A percentile compares a stretch with the other conserved stretches of the same genome.
phyloP scores from a whole-genome alignment of 2,329 filamentous ascomycete genomes.

The Hypoxylon sp. region DNA sequence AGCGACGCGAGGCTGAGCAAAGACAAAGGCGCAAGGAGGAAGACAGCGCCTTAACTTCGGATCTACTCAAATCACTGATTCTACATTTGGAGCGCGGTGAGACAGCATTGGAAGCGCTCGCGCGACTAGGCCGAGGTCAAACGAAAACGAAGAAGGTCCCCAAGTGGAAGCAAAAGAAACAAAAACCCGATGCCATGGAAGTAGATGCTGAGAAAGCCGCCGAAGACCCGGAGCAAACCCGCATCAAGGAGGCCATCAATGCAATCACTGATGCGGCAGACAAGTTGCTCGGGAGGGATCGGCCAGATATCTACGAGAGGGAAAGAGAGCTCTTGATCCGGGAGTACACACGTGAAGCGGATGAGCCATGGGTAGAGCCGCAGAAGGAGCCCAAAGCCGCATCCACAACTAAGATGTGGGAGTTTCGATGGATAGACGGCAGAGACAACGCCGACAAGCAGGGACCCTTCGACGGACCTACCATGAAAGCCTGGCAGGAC shows the following conservation, averaged over 20 bases:
- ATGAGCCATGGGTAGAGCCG: conserved; percentile 83
- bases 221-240: conserved; percentile 77
- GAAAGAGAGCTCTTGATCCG: conserved; percentile 87
- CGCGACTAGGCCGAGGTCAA: conserved; percentile 80
- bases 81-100: conserved; percentile 82
- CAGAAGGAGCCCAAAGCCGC: conserved; percentile 50
- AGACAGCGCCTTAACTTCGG: conserved; percentile 80
- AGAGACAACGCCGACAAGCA: conserved; percentile 84
- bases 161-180: conserved; percentile 80
- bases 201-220: conserved; percentile 70
- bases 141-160: conserved; percentile 67
- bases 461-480: conserved; percentile 86
- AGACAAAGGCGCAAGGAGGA: conserved; percentile 79
- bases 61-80: conserved; percentile 82
- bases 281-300: conserved; percentile 84
- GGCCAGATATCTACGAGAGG: conserved; percentile 91
- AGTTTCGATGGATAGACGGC: conserved; percentile 93
- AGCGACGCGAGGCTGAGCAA: conserved; percentile 84
- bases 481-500: conserved; percentile 92
- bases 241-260: conserved; percentile 81
- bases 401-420: conserved; percentile 73
- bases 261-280: conserved; percentile 91
- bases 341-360: conserved; percentile 87
- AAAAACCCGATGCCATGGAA: conserved; percentile 76
- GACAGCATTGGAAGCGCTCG: conserved; percentile 89